These are phyloP conservation scores for Fusarium armeniacum DNA, from an alignment of 2,329 filamentous ascomycete genomes.

Conservation along the genomic window DNA sequence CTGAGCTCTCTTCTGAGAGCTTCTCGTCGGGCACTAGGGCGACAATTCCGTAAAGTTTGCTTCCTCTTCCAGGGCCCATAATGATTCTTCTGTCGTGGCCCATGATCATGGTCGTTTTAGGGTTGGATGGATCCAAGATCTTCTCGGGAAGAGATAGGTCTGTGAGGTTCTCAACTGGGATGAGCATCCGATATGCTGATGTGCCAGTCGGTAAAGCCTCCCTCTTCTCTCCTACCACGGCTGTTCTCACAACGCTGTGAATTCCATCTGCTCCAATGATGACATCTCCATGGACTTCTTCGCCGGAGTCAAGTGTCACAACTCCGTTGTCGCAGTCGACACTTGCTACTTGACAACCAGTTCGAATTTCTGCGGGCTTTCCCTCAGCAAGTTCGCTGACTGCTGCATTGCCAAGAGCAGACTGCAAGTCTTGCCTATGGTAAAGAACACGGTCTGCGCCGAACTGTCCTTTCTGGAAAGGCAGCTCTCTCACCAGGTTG, in stretches of 20 bases:
- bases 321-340: conserved; percentile 38
- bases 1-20: conserved; percentile 34
- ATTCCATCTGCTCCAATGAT: conserved; percentile 46
- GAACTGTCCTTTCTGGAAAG: conserved; percentile 33
- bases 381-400: conserved; percentile 19
- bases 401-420: conserved; percentile 34
- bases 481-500: conserved; percentile 34
- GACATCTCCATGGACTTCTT: conserved; percentile 34
- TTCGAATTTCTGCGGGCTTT: conserved; percentile 34
- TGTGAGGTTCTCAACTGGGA: conserved; percentile 34
- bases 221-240: conserved; percentile 32
- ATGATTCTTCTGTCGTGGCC: conserved; percentile 43
- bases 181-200: conserved; percentile 44
- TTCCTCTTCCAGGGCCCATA: conserved; percentile 40
- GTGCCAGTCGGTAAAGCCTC: conserved; percentile 38
- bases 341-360: conserved; percentile 28
- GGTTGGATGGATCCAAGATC: conserved; percentile 22
- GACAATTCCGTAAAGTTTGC: conserved; percentile 42
- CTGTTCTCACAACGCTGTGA: conserved; percentile 40
- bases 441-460: conserved; percentile 44
- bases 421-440: conserved; percentile 42
- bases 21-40: conserved; percentile 42
- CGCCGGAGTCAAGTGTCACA: conserved; percentile 36
- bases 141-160: conserved; percentile 22
- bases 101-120: conserved; percentile 43